phyloP scores from a whole-genome alignment of 495 filamentous ascomycete species.

The Articulospora tetracladia region DNA sequence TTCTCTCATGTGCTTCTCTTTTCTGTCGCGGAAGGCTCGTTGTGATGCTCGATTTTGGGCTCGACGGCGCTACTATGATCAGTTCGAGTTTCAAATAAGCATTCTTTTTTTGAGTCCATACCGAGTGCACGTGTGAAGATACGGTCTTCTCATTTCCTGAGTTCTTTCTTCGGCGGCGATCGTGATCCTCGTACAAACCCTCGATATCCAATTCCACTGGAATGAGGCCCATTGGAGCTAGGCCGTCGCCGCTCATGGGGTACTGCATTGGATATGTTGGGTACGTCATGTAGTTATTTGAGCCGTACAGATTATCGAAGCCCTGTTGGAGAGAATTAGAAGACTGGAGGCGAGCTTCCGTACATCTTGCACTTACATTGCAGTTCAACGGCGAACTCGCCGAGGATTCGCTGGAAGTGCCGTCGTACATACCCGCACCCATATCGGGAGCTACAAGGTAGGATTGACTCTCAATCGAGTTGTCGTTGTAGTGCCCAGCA shows the following conservation, averaged over 20 bases:
- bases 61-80: conserved; percentile 18
- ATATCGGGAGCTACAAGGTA: conserved; percentile 19
- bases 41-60: conserved; percentile 63
- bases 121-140: conserved; percentile 27
- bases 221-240: conserved; percentile 21
- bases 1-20: conserved; percentile 88
- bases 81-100: neutral
- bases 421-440: conserved; percentile 20
- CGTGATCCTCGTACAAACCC: conserved; percentile 24
- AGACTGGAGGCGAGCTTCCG: neutral
- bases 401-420: conserved; percentile 26
- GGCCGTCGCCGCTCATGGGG: conserved; percentile 11
- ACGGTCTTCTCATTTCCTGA: conserved; percentile 19
- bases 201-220: conserved; percentile 27
- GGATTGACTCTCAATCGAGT: conserved; percentile 1
- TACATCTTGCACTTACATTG: conserved; percentile 15
- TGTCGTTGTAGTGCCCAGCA: conserved; percentile 16
- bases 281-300: conserved; percentile 19
- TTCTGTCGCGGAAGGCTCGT: conserved; percentile 92
- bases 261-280: conserved; percentile 23
- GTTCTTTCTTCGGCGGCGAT: conserved; percentile 22
- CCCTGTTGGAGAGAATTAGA: conserved; percentile 3
- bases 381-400: conserved; percentile 24
- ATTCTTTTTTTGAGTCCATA: neutral
- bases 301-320: conserved; percentile 22